Evolutionary conservation across 2,329 filamentous ascomycete species (phyloP), one percentile per base, ranked within the genome.

Genomic region (Talaromyces sp.): DNA sequence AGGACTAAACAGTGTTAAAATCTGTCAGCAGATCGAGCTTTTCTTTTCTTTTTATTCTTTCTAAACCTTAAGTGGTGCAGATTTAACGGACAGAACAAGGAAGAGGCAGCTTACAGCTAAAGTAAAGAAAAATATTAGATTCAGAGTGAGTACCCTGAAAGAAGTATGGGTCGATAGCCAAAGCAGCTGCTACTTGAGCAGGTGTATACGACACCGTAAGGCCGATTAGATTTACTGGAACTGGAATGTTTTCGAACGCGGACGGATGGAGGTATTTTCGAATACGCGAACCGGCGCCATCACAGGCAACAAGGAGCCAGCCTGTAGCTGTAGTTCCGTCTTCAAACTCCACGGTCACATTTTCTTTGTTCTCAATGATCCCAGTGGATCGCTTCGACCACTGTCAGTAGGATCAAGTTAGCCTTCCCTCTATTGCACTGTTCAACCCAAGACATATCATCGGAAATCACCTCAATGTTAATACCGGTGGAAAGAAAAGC

Each of bases 121-220:
- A 79, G 65, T 81, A 86, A 19, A 83, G 67, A 65, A 81, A 85
- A 0, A 77, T 75, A 48, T 81, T 75, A 3, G 81, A 80, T 27
- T 74, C 69, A 0, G 83, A 82, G 41, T 84, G 77, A 0, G 78
- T 77, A 0, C 83, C 83, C 56, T 85, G 82, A 21, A 85, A 75
- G 55, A 85, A 82, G 48, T 79, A 82, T 0, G 83, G 79, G 57
- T 86, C 83, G 0, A 84, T 74, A 1, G 71, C 71, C 6, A 74
- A 72, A 2, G 83, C 72, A 0, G 76, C 75, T 1, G 70, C 67
- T 19, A 81, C 74, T 43, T 81, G 69, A 17, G 76, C 71, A 0
- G 74, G 68, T 0, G 76, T 72, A 35, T 81, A 75, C 0, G 75
- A 64, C 7, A 79, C 65, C 48, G 76, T 80, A 10, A 77, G 72